Percentiles rank a stretch among this genome's conserved stretches.
Conservation (phyloP, 352 stramenopile genomes). For the Globisporangium abappressorium region DNA sequence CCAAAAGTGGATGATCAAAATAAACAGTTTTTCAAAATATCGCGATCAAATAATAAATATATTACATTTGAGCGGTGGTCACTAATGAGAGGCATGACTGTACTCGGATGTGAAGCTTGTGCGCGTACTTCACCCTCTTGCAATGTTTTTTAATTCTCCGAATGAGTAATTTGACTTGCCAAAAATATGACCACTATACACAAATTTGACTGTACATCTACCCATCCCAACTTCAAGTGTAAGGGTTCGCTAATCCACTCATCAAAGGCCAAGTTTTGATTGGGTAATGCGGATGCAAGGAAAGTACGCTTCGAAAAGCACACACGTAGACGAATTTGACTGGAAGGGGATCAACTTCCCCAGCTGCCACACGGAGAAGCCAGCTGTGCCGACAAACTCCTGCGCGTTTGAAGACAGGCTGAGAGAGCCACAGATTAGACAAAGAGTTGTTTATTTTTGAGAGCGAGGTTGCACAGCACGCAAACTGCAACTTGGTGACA, state of each 20-base stretch:
- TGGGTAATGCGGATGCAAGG: neutral
- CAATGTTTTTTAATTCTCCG: too few species aligned
- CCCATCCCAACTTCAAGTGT: neutral
- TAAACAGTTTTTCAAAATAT: too few species aligned
- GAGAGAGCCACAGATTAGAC: neutral
- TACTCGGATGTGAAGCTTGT: too few species aligned
- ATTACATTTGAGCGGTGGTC: too few species aligned
- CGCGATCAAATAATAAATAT: too few species aligned
- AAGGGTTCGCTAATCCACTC: neutral
- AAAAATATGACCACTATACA: neutral
- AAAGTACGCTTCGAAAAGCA: neutral
- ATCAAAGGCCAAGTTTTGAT: conserved; percentile 1
- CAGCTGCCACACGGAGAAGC: neutral
- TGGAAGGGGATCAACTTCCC: neutral
- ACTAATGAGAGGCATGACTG: too few species aligned
- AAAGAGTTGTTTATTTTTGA: conserved; percentile 6
- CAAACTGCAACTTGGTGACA: conserved; percentile 1
- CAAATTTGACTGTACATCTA: neutral
- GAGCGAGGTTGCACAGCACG: conserved; percentile 5
- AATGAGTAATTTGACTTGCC: too few species aligned
- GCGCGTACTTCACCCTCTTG: too few species aligned
- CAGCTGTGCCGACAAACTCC: neutral
- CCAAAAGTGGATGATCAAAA: too few species aligned
- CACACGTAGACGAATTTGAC: neutral
- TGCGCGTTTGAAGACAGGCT: neutral